These are phyloP conservation scores for Boletus rubroflammeus DNA, from an alignment of 768 basidiomycete genomes.

Conservation along the genomic window DNA sequence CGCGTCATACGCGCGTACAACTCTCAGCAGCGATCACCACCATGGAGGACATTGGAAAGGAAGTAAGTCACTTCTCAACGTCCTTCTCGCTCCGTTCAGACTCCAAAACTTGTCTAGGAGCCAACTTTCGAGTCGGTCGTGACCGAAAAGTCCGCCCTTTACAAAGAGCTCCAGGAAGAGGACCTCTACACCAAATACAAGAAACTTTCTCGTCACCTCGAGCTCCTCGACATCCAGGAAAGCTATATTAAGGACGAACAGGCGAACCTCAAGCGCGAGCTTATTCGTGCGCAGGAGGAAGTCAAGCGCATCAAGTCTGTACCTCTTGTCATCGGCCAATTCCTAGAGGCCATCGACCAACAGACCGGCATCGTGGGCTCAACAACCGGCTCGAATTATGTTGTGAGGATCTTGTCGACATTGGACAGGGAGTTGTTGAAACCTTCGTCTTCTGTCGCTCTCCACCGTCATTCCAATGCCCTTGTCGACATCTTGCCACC, in stretches of 20 bases:
- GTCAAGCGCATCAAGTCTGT: slow-evolving; percentile 99
- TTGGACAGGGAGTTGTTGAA: slow-evolving; percentile 96
- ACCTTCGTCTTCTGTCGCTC: slow-evolving; percentile 95
- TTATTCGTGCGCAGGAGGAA: slow-evolving; percentile 98
- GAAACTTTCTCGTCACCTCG: slow-evolving; percentile 89
- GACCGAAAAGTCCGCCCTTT: slow-evolving; percentile 83
- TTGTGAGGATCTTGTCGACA: slow-evolving; percentile 95
- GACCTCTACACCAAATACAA: slow-evolving; percentile 98
- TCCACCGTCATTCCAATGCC: slow-evolving; percentile 98
- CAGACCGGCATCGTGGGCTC: slow-evolving; percentile 95
- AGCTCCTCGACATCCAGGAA: slow-evolving; percentile 92
- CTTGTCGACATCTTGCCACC: slow-evolving; percentile 98
- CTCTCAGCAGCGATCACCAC: slow-evolving; percentile 16
- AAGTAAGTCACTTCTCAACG: slow-evolving; percentile 48
- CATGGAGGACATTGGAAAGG: slow-evolving; percentile 92
- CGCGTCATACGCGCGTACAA: slow-evolving; percentile 23
- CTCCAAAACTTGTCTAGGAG: slow-evolving; percentile 49
- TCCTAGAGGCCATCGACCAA: slow-evolving; percentile 98
- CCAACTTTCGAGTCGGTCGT: slow-evolving; percentile 86
- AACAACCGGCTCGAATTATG: slow-evolving; percentile 97
- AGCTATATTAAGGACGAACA: slow-evolving; percentile 99
- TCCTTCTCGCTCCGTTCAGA: background rate
- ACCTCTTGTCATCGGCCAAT: slow-evolving; percentile 98
- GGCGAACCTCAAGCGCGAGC: slow-evolving; percentile 94
- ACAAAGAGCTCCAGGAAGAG: slow-evolving; percentile 83